A percentile compares a stretch with the other conserved stretches of the same genome.
Evolutionary conservation across 169 alveolate species (phyloP).

Genomic region (Cyclospora cayetanensis): DNA sequence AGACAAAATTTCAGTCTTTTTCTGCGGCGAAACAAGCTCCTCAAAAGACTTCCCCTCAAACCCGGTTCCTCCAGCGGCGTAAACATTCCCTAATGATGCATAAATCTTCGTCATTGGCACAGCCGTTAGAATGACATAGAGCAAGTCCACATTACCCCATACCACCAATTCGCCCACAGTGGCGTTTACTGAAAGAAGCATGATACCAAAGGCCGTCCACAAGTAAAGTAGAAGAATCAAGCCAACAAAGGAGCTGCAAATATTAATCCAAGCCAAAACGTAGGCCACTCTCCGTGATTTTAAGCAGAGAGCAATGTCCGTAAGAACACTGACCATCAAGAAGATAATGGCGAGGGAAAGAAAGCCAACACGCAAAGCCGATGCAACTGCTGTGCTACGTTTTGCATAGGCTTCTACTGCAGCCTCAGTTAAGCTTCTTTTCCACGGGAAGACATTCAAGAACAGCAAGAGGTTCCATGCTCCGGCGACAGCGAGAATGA

Average conservation of each 20-base stretch:
- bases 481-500: not conserved
- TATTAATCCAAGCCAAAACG: not conserved
- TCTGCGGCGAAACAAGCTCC: not conserved
- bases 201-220: slow-evolving; percentile 18
- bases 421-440: not conserved
- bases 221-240: not conserved
- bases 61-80: slow-evolving; percentile 50
- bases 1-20: not conserved
- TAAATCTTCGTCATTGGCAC: slow-evolving; percentile 37
- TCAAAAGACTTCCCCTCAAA: slow-evolving; percentile 26
- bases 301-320: not conserved
- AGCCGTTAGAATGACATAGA: slow-evolving; percentile 6
- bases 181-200: not conserved
- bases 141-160: not conserved
- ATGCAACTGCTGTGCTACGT: not conserved
- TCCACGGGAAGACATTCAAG: not conserved
- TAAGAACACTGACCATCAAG: not conserved
- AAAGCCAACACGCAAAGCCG: not conserved
- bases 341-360: not conserved
- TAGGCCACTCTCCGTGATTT: not conserved
- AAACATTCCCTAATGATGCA: slow-evolving; percentile 51
- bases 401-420: not conserved
- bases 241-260: not conserved
- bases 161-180: not conserved
- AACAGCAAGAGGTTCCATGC: slow-evolving; percentile 3